Percentiles rank a stretch among this genome's conserved stretches.
Conservation (phyloP, 2,329 filamentous ascomycete species). For the Fusarium graminum region DNA sequence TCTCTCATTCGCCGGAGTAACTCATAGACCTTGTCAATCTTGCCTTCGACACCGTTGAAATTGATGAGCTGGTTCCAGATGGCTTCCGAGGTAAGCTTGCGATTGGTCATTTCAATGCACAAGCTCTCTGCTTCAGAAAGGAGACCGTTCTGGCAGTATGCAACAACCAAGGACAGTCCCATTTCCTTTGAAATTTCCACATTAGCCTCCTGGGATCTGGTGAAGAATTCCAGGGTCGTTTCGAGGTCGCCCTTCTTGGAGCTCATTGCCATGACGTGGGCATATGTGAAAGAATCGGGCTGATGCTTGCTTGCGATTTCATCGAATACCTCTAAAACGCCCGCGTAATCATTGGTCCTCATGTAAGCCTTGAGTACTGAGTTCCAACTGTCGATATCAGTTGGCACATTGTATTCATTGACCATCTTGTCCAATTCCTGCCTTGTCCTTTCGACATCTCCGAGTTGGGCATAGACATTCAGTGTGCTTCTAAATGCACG, state of each 20-base stretch:
- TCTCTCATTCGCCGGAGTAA: slow-evolving; percentile 64
- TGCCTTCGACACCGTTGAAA: slow-evolving; percentile 74
- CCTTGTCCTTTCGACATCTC: slow-evolving; percentile 71
- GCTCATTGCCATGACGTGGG: slow-evolving; percentile 79
- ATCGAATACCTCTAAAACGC: slow-evolving; percentile 74
- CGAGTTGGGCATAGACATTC: slow-evolving; percentile 77
- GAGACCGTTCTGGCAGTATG: slow-evolving; percentile 65
- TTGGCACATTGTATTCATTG: slow-evolving; percentile 66
- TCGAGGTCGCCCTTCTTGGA: slow-evolving; percentile 80
- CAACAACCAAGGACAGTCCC: slow-evolving; percentile 74
- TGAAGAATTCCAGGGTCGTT: slow-evolving; percentile 74
- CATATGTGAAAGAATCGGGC: slow-evolving; percentile 76
- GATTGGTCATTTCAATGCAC: slow-evolving; percentile 64
- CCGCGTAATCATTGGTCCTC: slow-evolving; percentile 74
- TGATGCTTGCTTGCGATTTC: slow-evolving; percentile 63
- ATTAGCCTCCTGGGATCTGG: slow-evolving; percentile 67
- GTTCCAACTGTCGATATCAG: slow-evolving; percentile 78
- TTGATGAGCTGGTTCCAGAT: slow-evolving; percentile 85
- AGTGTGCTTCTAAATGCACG: slow-evolving; percentile 70
- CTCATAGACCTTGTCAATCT: slow-evolving; percentile 63
- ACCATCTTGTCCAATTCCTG: slow-evolving; percentile 73
- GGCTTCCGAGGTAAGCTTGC: slow-evolving; percentile 65
- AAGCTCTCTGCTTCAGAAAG: slow-evolving; percentile 56
- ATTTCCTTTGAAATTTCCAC: slow-evolving; percentile 69
- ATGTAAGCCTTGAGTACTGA: slow-evolving; percentile 79